phyloP scores from a whole-genome alignment of 805 yeast genomes.

The Kodamaea restingae region DNA sequence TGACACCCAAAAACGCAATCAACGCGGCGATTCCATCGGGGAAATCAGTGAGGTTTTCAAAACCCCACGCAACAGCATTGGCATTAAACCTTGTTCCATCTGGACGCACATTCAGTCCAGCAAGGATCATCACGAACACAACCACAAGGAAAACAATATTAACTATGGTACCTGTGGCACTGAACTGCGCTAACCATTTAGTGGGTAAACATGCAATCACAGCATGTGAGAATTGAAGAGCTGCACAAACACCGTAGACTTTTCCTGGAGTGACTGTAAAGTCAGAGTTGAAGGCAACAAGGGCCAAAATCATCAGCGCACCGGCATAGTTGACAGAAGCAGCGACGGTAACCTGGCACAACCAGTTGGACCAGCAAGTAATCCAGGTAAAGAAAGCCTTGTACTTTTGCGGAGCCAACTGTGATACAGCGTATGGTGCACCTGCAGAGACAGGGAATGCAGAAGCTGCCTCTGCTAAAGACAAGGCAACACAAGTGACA shows the following conservation, averaged over 20 bases:
- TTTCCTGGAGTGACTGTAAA: slow-evolving; percentile 48
- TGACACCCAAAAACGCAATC: slow-evolving; percentile 54
- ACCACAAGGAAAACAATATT: slow-evolving; percentile 49
- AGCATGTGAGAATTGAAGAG: slow-evolving; percentile 46
- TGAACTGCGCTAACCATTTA: slow-evolving; percentile 49
- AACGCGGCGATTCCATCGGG: slow-evolving; percentile 57
- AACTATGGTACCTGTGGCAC: slow-evolving; percentile 45
- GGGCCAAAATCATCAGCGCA: slow-evolving; percentile 54
- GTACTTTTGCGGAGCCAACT: slow-evolving; percentile 52
- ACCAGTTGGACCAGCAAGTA: slow-evolving; percentile 62
- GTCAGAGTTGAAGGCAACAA: slow-evolving; percentile 37
- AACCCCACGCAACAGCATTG: slow-evolving; percentile 49
- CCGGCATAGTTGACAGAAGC: slow-evolving; percentile 58
- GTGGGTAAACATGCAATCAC: slow-evolving; percentile 53
- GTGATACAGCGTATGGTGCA: slow-evolving; percentile 63
- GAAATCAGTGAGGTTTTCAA: slow-evolving; percentile 58
- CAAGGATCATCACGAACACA: slow-evolving; percentile 49
- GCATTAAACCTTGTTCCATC: slow-evolving; percentile 45
- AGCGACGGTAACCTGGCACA: slow-evolving; percentile 58
- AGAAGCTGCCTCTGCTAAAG: slow-evolving; percentile 62
- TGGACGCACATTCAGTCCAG: slow-evolving; percentile 5
- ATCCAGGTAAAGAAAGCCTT: slow-evolving; percentile 57
- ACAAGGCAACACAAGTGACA: slow-evolving; percentile 53
- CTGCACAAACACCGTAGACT: slow-evolving; percentile 47
- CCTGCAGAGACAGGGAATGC: slow-evolving; percentile 70